Percentiles rank a stretch among this genome's conserved stretches.
Evolutionary conservation across 495 filamentous ascomycete genomes (phyloP).

Genomic region (Trichoderma reesei): DNA sequence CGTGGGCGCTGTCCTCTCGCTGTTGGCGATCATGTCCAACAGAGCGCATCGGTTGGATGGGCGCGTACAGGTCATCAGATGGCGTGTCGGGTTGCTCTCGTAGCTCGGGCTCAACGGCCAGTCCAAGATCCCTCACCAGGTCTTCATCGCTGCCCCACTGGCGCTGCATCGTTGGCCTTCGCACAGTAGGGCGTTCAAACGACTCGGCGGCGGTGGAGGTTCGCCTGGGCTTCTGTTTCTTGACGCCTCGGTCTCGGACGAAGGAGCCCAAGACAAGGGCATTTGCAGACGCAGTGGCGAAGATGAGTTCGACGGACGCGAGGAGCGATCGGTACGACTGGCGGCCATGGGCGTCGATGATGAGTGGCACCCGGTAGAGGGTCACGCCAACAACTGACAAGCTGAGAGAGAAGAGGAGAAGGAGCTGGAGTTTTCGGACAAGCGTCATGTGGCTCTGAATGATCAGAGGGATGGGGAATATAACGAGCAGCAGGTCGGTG

Average conservation of each 20-base stretch:
- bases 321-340: conserved; percentile 70
- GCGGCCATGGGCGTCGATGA: conserved; percentile 49
- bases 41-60: conserved; percentile 12
- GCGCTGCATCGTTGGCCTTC: conserved; percentile 40
- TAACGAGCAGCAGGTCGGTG: conserved; percentile 77
- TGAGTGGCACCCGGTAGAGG: conserved; percentile 63
- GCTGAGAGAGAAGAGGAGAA: conserved; percentile 72
- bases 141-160: conserved; percentile 81
- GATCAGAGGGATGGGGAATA: conserved; percentile 83
- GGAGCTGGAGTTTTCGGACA: conserved; percentile 55
- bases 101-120: conserved; percentile 51
- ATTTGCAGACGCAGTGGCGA: conserved; percentile 68
- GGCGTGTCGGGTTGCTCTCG: conserved; percentile 27
- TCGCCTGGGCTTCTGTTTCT: conserved; percentile 65
- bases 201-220: conserved; percentile 37
- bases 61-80: conserved; percentile 19
- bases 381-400: conserved; percentile 65
- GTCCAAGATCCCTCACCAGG: conserved; percentile 62
- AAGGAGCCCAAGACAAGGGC: conserved; percentile 72
- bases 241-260: conserved; percentile 65
- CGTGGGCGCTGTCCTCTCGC: background rate
- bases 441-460: conserved; percentile 58
- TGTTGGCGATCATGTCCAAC: background rate
- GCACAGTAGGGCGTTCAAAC: conserved; percentile 34
- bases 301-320: conserved; percentile 69